These are phyloP conservation scores for Monilinia polystroma DNA, from an alignment of 2,329 filamentous ascomycete species.

Conservation along the genomic window DNA sequence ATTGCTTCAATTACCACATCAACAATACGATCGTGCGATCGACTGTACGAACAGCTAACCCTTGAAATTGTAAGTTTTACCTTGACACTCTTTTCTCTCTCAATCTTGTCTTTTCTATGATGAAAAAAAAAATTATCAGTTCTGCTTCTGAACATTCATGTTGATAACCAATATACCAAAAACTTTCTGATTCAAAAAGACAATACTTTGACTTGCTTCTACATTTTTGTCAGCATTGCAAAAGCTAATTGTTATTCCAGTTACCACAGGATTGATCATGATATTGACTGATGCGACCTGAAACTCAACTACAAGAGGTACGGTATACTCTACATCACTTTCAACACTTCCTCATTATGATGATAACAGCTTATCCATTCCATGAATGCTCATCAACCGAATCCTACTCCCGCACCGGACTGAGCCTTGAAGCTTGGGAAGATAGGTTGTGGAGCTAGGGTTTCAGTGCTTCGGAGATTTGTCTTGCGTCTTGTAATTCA, in stretches of 20 bases:
- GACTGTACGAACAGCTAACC: neutral
- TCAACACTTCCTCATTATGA: slow-evolving; percentile 43
- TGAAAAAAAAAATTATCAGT: slow-evolving; percentile 67
- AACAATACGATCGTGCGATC: neutral
- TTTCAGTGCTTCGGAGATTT: slow-evolving; percentile 54
- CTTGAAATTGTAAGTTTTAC: slow-evolving; percentile 14
- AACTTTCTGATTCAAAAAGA: slow-evolving; percentile 44
- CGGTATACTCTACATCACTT: slow-evolving; percentile 29
- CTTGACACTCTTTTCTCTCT: neutral
- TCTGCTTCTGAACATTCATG: slow-evolving; percentile 71
- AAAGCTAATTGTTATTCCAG: slow-evolving; percentile 19
- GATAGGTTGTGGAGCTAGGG: slow-evolving; percentile 76
- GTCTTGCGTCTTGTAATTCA: slow-evolving; percentile 59
- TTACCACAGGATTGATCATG: neutral
- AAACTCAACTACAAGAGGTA: slow-evolving; percentile 13
- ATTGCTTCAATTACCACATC: neutral
- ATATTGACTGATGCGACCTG: neutral
- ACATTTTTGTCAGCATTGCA: neutral
- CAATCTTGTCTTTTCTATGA: slow-evolving; percentile 50
- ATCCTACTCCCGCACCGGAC: slow-evolving; percentile 73
- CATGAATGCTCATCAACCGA: slow-evolving; percentile 66
- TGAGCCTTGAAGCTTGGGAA: slow-evolving; percentile 49
- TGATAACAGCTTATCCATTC: slow-evolving; percentile 75
- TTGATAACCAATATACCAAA: slow-evolving; percentile 65
- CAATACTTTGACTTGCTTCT: slow-evolving; percentile 20